A percentile compares a stretch with the other conserved stretches of the same genome.
Evolutionary conservation across 2,329 filamentous ascomycete genomes (phyloP).

Genomic region (Chaetomiaceae sp.): DNA sequence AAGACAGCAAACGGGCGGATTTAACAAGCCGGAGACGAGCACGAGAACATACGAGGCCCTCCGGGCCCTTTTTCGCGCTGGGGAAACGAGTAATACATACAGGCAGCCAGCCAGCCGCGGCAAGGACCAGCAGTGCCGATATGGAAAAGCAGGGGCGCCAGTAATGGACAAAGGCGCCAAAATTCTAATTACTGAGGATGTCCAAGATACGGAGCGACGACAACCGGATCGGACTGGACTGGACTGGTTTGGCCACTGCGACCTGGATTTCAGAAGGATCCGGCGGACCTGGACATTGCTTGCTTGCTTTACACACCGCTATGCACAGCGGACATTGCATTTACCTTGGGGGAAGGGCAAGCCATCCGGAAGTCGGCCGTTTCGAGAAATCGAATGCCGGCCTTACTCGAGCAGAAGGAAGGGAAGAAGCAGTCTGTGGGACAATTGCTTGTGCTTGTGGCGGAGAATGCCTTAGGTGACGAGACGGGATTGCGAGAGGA

Average conservation of each 20-base stretch:
- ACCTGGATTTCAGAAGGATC: slow-evolving; percentile 2
- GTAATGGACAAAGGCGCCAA: not conserved
- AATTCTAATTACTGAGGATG: not conserved
- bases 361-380: not conserved
- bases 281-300: slow-evolving; percentile 1
- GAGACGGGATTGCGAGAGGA: no score
- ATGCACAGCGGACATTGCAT: slow-evolving; percentile 7
- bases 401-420: not conserved
- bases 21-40: not conserved
- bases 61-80: no score
- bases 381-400: slow-evolving; percentile 1
- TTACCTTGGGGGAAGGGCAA: not conserved
- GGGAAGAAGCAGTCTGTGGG: not conserved
- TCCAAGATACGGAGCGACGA: not conserved
- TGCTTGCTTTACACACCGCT: slow-evolving; percentile 6
- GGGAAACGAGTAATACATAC: slow-evolving; percentile 4
- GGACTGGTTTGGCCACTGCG: slow-evolving; percentile 3
- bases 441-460: no score
- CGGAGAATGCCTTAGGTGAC: no score
- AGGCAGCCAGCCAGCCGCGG: no score
- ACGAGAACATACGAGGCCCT: not conserved
- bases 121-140: not conserved
- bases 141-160: not conserved
- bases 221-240: not conserved
- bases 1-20: not conserved